Conservation (phyloP, 179 eudicot species). For the Nepenthes alata region DNA sequence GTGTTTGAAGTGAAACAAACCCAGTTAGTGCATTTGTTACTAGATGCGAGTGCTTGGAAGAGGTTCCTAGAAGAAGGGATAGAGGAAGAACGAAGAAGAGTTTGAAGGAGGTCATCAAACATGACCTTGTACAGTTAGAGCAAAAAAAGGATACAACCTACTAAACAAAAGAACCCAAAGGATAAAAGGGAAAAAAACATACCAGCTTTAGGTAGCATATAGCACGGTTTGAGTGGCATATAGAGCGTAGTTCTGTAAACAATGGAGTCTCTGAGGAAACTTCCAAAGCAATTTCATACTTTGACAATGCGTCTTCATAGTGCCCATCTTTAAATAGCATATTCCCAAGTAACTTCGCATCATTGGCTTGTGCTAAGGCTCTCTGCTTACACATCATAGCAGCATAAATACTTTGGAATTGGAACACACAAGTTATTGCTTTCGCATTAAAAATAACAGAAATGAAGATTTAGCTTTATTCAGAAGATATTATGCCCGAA, state of each 20-base stretch:
- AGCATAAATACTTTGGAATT: not conserved
- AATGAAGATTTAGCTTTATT: too few relatives aligned
- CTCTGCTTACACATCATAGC: slow-evolving; percentile 28
- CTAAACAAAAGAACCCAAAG: too few relatives aligned
- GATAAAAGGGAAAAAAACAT: slow-evolving; percentile 3
- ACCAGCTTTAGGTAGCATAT: slow-evolving; percentile 74
- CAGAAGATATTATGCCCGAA: not conserved
- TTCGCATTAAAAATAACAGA: too few relatives aligned
- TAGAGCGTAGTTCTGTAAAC: slow-evolving; percentile 62
- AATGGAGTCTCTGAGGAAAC: slow-evolving; percentile 50
- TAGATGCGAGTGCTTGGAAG: too few relatives aligned
- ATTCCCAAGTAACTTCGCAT: slow-evolving; percentile 76
- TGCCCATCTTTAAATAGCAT: slow-evolving; percentile 46
- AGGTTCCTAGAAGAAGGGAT: too few relatives aligned
- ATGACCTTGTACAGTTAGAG: too few relatives aligned
- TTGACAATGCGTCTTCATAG: slow-evolving; percentile 68
- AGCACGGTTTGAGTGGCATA: slow-evolving; percentile 73
- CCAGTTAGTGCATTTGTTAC: too few relatives aligned
- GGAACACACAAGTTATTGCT: too few relatives aligned
- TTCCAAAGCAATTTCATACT: slow-evolving; percentile 61
- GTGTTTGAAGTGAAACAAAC: too few relatives aligned
- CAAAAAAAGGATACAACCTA: too few relatives aligned
- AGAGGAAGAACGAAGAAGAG: too few relatives aligned
- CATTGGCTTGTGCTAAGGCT: slow-evolving; percentile 67
- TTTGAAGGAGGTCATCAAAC: too few relatives aligned